These are phyloP conservation scores for Epichloe scottii DNA, from an alignment of 2,329 filamentous ascomycete genomes.

Conservation along the genomic window DNA sequence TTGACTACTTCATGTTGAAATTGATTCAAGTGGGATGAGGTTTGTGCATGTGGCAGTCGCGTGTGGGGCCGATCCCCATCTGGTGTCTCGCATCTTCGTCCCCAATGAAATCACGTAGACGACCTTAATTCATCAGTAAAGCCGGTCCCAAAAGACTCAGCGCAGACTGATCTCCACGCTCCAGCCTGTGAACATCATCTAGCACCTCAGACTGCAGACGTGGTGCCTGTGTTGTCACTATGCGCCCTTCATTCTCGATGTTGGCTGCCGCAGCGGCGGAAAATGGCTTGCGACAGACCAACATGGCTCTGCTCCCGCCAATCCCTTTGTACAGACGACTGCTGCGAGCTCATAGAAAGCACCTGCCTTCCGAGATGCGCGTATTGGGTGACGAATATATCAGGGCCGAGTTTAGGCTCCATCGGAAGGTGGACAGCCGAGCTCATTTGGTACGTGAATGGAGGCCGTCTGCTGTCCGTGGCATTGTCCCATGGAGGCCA, in stretches of 20 bases:
- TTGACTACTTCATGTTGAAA: not conserved
- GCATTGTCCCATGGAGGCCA: too few relatives aligned
- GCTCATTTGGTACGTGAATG: constrained; percentile 61
- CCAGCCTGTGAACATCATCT: not conserved
- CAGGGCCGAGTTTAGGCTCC: constrained; percentile 82
- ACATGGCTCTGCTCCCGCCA: constrained; percentile 66
- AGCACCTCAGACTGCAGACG: too few relatives aligned
- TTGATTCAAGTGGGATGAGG: not conserved
- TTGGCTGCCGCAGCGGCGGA: constrained; percentile 20
- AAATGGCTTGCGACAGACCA: constrained; percentile 23
- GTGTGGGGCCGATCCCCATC: too few relatives aligned
- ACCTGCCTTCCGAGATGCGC: constrained; percentile 61
- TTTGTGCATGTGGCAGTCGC: not conserved
- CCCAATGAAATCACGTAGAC: too few relatives aligned
- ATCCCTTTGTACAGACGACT: constrained; percentile 83
- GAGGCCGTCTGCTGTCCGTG: too few relatives aligned
- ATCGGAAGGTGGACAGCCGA: constrained; percentile 76
- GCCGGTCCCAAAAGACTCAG: too few relatives aligned
- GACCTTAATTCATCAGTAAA: too few relatives aligned
- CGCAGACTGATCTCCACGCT: not conserved
- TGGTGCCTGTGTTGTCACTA: constrained; percentile 3
- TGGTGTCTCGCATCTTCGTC: too few relatives aligned
- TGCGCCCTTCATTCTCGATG: constrained; percentile 9
- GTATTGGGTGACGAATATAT: constrained; percentile 85
- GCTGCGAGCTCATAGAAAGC: constrained; percentile 72